phyloP scores from a whole-genome alignment of 2,329 filamentous ascomycete genomes.

The Pseudogymnoascus sp. region DNA sequence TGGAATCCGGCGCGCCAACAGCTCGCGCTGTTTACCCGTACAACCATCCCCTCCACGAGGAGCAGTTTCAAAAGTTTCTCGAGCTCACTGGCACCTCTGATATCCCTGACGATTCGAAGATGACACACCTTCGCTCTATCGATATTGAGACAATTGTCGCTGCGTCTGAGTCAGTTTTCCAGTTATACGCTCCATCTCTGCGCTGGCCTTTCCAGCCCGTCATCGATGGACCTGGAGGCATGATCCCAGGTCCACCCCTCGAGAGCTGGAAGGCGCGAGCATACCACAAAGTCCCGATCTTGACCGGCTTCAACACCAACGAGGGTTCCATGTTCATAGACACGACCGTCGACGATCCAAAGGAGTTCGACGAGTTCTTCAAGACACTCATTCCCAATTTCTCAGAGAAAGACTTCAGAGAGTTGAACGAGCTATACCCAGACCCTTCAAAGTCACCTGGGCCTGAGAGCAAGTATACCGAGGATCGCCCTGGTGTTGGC shows the following conservation, averaged over 20 bases:
- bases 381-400: constrained; percentile 51
- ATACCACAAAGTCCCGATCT: constrained; percentile 51
- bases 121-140: constrained; percentile 42
- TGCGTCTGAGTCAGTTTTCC: constrained; percentile 40
- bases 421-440: constrained; percentile 54
- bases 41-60: constrained; percentile 48
- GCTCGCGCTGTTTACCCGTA: constrained; percentile 46
- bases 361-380: constrained; percentile 55
- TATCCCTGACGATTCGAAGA: constrained; percentile 38
- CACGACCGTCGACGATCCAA: constrained; percentile 36
- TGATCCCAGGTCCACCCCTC: constrained; percentile 52
- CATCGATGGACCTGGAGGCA: constrained; percentile 47
- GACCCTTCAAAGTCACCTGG: constrained; percentile 39
- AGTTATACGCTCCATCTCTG: constrained; percentile 36
- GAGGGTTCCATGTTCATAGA: constrained; percentile 62
- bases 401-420: constrained; percentile 41
- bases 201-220: constrained; percentile 63
- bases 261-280: constrained; percentile 47
- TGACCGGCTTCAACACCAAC: constrained; percentile 65
- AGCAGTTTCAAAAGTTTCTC: constrained; percentile 50
- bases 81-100: constrained; percentile 42
- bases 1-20: constrained; percentile 50
- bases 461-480: constrained; percentile 34
- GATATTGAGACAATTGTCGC: constrained; percentile 32
- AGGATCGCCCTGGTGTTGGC: constrained; percentile 36